Percentiles rank a stretch among this genome's conserved stretches.
Evolutionary conservation across 345 rosid genomes (phyloP).

Genomic region (Carallia brachiata): DNA sequence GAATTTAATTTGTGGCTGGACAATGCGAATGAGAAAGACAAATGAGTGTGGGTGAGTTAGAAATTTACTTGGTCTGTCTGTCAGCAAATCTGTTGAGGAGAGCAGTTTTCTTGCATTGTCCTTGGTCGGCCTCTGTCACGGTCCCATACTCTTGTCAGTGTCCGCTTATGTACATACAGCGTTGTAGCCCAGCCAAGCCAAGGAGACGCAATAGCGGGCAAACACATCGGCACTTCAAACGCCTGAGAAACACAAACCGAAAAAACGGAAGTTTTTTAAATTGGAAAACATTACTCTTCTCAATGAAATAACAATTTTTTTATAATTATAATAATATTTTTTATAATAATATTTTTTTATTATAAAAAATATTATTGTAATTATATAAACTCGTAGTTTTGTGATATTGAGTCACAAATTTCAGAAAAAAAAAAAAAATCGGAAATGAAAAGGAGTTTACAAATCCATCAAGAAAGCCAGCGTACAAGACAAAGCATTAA

Average conservation of each 20-base stretch:
- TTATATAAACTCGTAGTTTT: too few species aligned
- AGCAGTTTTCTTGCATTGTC: conserved; percentile 77
- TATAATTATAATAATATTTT: too few species aligned
- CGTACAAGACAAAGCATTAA: too few species aligned
- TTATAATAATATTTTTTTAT: too few species aligned
- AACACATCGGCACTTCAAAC: conserved; percentile 91
- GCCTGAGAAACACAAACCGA: conserved; percentile 27
- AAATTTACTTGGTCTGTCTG: conserved; percentile 43
- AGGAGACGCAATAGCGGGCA: conserved; percentile 42
- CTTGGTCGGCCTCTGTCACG: conserved; percentile 73
- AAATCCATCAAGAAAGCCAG: neutral
- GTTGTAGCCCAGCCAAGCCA: conserved; percentile 40
- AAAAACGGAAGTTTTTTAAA: neutral
- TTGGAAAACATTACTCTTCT: too few species aligned
- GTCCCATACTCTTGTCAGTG: conserved; percentile 89
- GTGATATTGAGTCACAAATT: too few species aligned
- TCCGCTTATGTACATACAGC: conserved; percentile 68
- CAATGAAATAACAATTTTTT: too few species aligned
- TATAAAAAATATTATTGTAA: too few species aligned
- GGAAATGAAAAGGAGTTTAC: neutral
- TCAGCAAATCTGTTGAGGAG: conserved; percentile 76
- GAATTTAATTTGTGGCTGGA: too few species aligned
- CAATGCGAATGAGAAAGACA: neutral
- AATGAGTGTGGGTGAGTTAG: neutral
- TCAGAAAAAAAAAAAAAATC: neutral